Evolutionary conservation across 352 stramenopile species (phyloP), one percentile per base, ranked within the genome.

Genomic region (Phytopythium kandeliae): DNA sequence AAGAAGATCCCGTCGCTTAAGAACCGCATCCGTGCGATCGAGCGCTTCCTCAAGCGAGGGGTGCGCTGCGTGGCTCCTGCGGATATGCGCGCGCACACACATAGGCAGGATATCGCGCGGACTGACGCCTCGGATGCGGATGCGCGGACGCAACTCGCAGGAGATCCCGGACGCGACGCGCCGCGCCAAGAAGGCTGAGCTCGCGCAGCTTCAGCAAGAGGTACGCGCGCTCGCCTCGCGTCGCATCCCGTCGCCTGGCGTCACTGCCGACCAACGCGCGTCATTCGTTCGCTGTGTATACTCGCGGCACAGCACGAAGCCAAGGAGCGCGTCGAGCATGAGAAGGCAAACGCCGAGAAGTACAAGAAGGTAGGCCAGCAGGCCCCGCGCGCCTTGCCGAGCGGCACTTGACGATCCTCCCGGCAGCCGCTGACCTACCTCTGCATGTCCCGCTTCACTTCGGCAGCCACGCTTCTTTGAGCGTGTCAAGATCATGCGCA

Each of bases 1-100:
- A 92, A 90, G 60, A 92, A 92, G 53, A 56, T 81, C 11, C 81
- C 76, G 47, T 92, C 81, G 31, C 69, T 90, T 46, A 92, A 92
- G 67, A 92, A 92, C 51, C 81, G 78, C 54, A 92, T 92, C 43
- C 81, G 81, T 33, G 78, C 69, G 3, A 65, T 92, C 26, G 76
- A 92, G 57, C 81, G 81, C 34, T 92, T 90, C 54, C 71, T 92
- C 37, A 83, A 77, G 67, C 78, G 81, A 22, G 75, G 73, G 25
- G 78, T 83, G 48, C 46, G 63, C 57, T 48, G 31, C 31, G 31
- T n/a, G n/a, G n/a, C n/a, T n/a, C 31, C 9, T 31, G 4, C 28
- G 28, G 28, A 31, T 9, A 31, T 4, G 28, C 28, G 28, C 28
- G 28, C 28, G 28, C 9, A 31, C 4, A 9, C 28, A 9, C 28